phyloP scores from a whole-genome alignment of 345 rosid species.

The Euclidium syriacum region DNA sequence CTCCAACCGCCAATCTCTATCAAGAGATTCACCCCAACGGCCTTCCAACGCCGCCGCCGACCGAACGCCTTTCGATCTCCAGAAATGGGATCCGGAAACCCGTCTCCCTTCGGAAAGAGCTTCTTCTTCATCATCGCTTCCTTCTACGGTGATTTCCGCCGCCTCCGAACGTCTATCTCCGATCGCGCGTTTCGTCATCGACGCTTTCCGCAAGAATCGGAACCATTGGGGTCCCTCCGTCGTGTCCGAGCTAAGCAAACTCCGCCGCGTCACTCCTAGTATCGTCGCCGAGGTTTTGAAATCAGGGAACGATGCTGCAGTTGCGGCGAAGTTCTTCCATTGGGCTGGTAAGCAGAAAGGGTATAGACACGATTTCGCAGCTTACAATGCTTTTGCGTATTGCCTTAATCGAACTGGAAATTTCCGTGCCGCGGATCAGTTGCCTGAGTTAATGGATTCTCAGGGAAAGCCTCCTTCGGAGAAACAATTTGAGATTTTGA shows the following conservation, averaged over 20 bases:
- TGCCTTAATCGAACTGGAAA: slow-evolving; percentile 58
- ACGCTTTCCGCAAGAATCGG: slow-evolving; percentile 59
- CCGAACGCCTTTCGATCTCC: slow-evolving; percentile 46
- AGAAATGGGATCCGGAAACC: slow-evolving; percentile 67
- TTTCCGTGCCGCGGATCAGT: slow-evolving; percentile 82
- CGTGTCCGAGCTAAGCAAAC: slow-evolving; percentile 65
- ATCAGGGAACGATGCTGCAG: slow-evolving; percentile 41
- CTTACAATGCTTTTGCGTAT: slow-evolving; percentile 90
- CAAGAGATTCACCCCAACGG: background rate
- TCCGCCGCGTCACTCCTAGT: slow-evolving; percentile 79
- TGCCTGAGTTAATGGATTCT: slow-evolving; percentile 81
- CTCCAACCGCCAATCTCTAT: slow-evolving; percentile 56
- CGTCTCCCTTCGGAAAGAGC: background rate
- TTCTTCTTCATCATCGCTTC: background rate
- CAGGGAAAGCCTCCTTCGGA: slow-evolving; percentile 77
- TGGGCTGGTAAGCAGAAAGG: slow-evolving; percentile 98
- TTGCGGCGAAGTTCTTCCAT: slow-evolving; percentile 81
- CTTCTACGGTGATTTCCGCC: slow-evolving; percentile 24
- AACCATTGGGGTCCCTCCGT: slow-evolving; percentile 63
- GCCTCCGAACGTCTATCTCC: slow-evolving; percentile 62
- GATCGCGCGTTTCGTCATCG: slow-evolving; percentile 72
- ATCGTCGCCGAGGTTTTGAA: slow-evolving; percentile 81
- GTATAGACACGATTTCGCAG: slow-evolving; percentile 57
- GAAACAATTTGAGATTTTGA: slow-evolving; percentile 87
- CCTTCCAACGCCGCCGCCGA: slow-evolving; percentile 9